phyloP scores from a whole-genome alignment of 2,329 filamentous ascomycete genomes.

The Exutisphaerella laricina region DNA sequence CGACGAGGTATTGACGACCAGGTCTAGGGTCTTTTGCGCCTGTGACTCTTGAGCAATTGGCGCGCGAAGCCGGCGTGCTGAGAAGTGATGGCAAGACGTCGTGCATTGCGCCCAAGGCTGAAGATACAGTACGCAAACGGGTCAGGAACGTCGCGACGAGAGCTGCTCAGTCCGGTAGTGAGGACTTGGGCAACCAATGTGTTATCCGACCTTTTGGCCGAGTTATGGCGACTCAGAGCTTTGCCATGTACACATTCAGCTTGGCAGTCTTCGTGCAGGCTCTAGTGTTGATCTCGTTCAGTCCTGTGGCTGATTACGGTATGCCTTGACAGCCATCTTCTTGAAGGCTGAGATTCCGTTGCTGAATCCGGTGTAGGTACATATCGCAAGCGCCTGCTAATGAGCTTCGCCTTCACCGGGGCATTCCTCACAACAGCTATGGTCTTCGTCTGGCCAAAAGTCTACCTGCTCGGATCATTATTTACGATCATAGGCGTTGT shows the following conservation, averaged over 20 bases:
- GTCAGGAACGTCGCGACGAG: constrained; percentile 4
- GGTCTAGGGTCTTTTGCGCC: constrained; percentile 78
- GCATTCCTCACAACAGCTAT: constrained; percentile 75
- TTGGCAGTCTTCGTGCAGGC: constrained; percentile 81
- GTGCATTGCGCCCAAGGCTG: constrained; percentile 43
- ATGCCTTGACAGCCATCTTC: too few species aligned
- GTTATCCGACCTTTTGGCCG: constrained; percentile 70
- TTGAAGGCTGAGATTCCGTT: too few species aligned
- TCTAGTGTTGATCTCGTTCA: constrained; percentile 85
- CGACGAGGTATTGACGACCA: constrained; percentile 15
- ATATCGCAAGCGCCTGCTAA: constrained; percentile 78
- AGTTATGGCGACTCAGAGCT: constrained; percentile 84
- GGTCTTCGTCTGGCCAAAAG: constrained; percentile 63
- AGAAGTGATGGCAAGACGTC: constrained; percentile 67
- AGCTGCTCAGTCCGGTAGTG: constrained; percentile 26
- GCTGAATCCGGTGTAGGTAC: constrained; percentile 29
- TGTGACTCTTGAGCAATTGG: constrained; percentile 83
- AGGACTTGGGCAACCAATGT: constrained; percentile 57
- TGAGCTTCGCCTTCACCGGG: constrained; percentile 73
- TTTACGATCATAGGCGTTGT: constrained; percentile 83
- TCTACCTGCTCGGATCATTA: constrained; percentile 74
- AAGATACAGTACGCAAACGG: constrained; percentile 8
- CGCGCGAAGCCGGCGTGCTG: constrained; percentile 80
- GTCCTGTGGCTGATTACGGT: constrained; percentile 87
- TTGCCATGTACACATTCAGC: constrained; percentile 94